A percentile compares a stretch with the other conserved stretches of the same genome.
These are phyloP conservation scores for Umbelopsis sp. DNA, from an alignment of 371 early-diverging fungal species.

Conservation along the genomic window DNA sequence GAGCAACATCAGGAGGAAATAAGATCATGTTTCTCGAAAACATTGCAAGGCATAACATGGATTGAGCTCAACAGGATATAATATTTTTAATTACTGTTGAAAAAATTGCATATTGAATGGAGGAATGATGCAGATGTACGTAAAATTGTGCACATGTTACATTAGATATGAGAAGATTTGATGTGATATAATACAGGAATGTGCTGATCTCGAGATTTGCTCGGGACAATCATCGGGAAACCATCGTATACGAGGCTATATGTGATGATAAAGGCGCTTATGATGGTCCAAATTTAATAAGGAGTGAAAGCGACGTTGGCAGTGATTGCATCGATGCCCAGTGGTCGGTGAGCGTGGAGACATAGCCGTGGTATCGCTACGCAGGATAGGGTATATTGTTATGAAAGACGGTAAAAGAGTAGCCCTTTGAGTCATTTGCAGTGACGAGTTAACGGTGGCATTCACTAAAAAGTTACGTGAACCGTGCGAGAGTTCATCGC, in stretches of 20 bases:
- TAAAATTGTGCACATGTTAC: neutral
- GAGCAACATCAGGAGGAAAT: too few relatives aligned
- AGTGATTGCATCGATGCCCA: constrained; percentile 2
- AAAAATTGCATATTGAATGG: neutral
- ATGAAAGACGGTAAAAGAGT: neutral
- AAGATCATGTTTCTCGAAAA: too few relatives aligned
- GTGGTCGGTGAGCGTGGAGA: constrained; percentile 8
- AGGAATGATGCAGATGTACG: neutral
- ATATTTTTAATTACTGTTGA: too few relatives aligned
- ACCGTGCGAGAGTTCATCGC: constrained; percentile 2
- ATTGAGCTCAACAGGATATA: too few relatives aligned
- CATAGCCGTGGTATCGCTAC: neutral
- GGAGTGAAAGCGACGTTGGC: constrained; percentile 9
- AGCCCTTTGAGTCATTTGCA: neutral
- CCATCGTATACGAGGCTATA: neutral
- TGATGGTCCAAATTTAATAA: constrained; percentile 8
- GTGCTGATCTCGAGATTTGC: constrained; percentile 1
- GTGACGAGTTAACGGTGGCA: neutral
- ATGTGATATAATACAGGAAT: neutral
- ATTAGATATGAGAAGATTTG: neutral
- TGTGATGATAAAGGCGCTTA: neutral
- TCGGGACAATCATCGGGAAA: neutral
- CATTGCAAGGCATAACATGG: too few relatives aligned
- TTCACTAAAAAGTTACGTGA: neutral
- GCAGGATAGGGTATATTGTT: constrained; percentile 1